Conservation (phyloP, 1,284 basidiomycete species). For the Cryptococcus sp. region DNA sequence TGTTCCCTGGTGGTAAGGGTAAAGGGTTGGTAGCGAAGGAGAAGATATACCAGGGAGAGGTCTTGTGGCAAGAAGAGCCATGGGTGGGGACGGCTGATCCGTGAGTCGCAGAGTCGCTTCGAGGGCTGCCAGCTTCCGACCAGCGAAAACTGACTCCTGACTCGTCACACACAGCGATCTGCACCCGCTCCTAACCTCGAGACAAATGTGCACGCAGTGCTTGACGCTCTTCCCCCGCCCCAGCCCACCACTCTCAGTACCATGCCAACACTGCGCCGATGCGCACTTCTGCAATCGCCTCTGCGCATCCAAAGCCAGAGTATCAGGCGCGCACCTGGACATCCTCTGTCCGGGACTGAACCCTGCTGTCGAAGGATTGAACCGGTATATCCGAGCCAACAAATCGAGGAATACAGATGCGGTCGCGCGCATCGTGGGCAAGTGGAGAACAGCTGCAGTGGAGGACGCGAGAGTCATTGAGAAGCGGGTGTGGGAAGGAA, state of each 20-base stretch:
- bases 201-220: conserved; percentile 44
- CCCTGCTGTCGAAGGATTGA: conserved; percentile 63
- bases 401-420: conserved; percentile 77
- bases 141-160: too few relatives aligned
- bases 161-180: conserved; percentile 36
- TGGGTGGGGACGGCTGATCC: conserved; percentile 50
- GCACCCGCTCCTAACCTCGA: conserved; percentile 19
- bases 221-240: conserved; percentile 33
- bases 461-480: conserved; percentile 49
- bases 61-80: conserved; percentile 73
- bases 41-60: conserved; percentile 68
- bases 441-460: conserved; percentile 61
- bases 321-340: conserved; percentile 63
- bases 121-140: neutral
- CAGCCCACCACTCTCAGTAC: conserved; percentile 27
- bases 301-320: conserved; percentile 62
- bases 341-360: conserved; percentile 75
- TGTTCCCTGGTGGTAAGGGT: conserved; percentile 72
- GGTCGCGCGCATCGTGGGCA: conserved; percentile 65
- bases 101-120: conserved; percentile 30
- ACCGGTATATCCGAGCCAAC: conserved; percentile 62
- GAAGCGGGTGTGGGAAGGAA: conserved; percentile 40
- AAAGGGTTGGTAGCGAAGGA: conserved; percentile 77
- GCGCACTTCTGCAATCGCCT: conserved; percentile 76
- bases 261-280: conserved; percentile 47